These are phyloP conservation scores for Aspergillus sergii DNA, from an alignment of 2,329 filamentous ascomycete species.

Conservation along the genomic window DNA sequence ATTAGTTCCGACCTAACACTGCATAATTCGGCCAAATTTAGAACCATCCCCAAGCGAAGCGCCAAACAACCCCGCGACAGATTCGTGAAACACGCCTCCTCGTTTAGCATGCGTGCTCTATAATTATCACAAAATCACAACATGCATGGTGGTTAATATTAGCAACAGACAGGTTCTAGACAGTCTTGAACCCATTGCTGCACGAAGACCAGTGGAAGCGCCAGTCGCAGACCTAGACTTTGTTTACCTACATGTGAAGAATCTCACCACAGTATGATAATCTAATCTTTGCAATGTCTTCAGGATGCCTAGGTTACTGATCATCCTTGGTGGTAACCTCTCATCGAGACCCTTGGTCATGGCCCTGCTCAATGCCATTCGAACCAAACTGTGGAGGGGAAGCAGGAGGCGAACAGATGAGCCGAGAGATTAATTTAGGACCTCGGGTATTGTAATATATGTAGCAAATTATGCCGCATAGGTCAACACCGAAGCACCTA, in stretches of 20 bases:
- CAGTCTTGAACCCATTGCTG: background rate
- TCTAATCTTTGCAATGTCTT: background rate
- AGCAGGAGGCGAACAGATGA: background rate
- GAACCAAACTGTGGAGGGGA: background rate
- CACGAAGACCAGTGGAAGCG: background rate
- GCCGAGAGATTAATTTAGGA: background rate
- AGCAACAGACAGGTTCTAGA: background rate
- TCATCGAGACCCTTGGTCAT: background rate
- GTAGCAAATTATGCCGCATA: background rate
- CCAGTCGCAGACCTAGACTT: background rate
- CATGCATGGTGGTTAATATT: background rate
- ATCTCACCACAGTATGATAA: background rate
- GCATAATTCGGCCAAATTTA: slow-evolving; percentile 14
- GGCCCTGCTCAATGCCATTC: background rate
- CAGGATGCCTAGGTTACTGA: background rate
- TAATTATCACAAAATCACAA: background rate
- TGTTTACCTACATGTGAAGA: background rate
- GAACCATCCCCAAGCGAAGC: slow-evolving; percentile 9
- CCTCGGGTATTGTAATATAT: background rate
- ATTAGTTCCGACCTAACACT: background rate
- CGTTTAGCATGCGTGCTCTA: background rate
- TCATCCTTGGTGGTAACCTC: background rate
- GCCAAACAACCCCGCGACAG: background rate
- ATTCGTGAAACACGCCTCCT: background rate
- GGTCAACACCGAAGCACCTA: background rate